Evolutionary conservation across 139 green algal species (phyloP).

Genomic region (Coelastrella sp.): DNA sequence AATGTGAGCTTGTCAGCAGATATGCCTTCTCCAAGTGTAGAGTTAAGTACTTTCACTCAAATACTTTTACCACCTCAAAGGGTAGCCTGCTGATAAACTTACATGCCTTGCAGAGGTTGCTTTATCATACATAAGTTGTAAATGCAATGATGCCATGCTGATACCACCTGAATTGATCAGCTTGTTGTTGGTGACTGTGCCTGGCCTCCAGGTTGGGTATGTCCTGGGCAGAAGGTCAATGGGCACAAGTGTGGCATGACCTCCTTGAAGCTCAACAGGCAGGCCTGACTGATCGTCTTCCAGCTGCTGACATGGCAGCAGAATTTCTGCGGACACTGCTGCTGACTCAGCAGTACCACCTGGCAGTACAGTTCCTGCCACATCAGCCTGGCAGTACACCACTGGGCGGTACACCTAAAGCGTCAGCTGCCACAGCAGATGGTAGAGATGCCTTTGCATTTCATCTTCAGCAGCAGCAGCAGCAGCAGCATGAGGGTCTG

Average conservation of each 20-base stretch:
- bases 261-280: background rate
- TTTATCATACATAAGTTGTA: too few relatives aligned
- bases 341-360: slow-evolving; percentile 27
- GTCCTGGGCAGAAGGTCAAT: slow-evolving; percentile 25
- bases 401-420: background rate
- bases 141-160: too few relatives aligned
- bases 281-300: slow-evolving; percentile 23
- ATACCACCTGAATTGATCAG: too few relatives aligned
- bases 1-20: too few relatives aligned
- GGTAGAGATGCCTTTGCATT: background rate
- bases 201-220: slow-evolving; percentile 1
- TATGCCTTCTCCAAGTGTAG: too few relatives aligned
- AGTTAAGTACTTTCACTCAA: too few relatives aligned
- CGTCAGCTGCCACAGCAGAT: slow-evolving; percentile 11
- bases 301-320: background rate
- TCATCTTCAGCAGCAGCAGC: background rate
- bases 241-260: slow-evolving; percentile 38
- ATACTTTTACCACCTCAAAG: too few relatives aligned
- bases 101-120: too few relatives aligned
- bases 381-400: background rate
- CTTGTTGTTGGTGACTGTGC: background rate
- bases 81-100: too few relatives aligned
- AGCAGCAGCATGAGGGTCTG: slow-evolving; percentile 9
- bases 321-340: slow-evolving; percentile 41
- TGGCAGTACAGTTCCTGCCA: slow-evolving; percentile 28